Evolutionary conservation across 2,329 filamentous ascomycete genomes (phyloP).

Genomic region (Epichloe gansuensis): DNA sequence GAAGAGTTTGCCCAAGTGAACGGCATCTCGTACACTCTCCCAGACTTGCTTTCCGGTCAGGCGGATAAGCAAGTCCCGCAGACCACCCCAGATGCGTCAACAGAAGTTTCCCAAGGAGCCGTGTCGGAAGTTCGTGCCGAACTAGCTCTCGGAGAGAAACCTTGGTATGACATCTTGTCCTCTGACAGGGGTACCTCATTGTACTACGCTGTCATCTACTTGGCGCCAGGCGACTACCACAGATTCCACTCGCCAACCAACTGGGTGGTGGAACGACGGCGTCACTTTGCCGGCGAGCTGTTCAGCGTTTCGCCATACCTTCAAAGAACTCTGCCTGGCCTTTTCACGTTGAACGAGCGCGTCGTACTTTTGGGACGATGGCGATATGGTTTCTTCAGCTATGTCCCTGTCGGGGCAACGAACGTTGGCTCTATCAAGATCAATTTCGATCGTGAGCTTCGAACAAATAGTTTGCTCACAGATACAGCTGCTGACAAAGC

Average conservation of each 20-base stretch:
- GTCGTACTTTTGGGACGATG: constrained; percentile 87
- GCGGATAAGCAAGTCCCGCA: constrained; percentile 31
- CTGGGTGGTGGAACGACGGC: constrained; percentile 87
- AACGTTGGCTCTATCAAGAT: constrained; percentile 95
- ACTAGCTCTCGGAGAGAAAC: constrained; percentile 57
- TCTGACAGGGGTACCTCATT: constrained; percentile 56
- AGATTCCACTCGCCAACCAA: constrained; percentile 91
- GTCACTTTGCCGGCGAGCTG: constrained; percentile 95
- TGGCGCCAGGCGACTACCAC: constrained; percentile 96
- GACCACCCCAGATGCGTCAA: constrained; percentile 62
- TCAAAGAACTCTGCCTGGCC: constrained; percentile 78
- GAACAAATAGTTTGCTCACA: constrained; percentile 83
- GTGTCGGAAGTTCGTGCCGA: constrained; percentile 77
- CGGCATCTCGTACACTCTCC: constrained; percentile 88
- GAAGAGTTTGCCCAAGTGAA: constrained; percentile 93
- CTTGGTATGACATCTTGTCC: constrained; percentile 60
- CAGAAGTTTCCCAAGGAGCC: constrained; percentile 48
- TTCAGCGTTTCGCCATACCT: constrained; percentile 93
- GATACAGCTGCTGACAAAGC: constrained; percentile 85
- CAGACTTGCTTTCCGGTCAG: constrained; percentile 71
- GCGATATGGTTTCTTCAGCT: constrained; percentile 96
- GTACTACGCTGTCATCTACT: constrained; percentile 91
- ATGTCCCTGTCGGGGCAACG: constrained; percentile 88
- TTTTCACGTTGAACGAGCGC: constrained; percentile 94
- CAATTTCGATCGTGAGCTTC: constrained; percentile 90